Base-by-base conservation (phyloP, 1,284 basidiomycete species). In the Cryptococcus sp. region DNA sequence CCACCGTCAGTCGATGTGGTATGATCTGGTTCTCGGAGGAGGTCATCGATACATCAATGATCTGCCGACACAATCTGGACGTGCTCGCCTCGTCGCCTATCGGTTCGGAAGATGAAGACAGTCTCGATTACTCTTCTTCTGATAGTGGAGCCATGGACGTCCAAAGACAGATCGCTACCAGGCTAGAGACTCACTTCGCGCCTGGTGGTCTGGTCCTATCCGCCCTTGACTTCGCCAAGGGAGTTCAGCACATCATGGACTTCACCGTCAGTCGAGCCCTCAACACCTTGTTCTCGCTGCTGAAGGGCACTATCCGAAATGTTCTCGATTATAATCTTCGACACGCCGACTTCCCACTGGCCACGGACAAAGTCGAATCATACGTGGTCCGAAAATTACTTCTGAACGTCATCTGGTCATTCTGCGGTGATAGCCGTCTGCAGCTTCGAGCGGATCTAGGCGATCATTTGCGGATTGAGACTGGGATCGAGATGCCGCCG, bases 1-100 rank as follows among this genome's bases (percentile, higher is more conserved):
- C 96, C 7, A 99, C 96, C 14, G 97, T 99, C 78, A 96, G 91
- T 83, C 93, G 96, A 52, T 99, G 96, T 72, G 96, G 96, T 73
- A 99, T 99, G 96, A 94, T 99, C 66, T 99, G 96, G 96, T 99
- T 99, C 78, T 97, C 91, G 70, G 91, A 97, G 55, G 92, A 97
- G 58, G 86, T 94, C 45, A 85, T 99, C 28, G 85, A 89, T 57
- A 85, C 91, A 2, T 78, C 81, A 3, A 98, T 98, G 96, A 83
- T 97, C 28, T 97, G 88, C 75, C 82, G 82, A 45, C 84, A 97
- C 70, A 94, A 97, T 68, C 83, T 99, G 44, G 81, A 84, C 46
- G 85, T 85, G 0, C 79, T 98, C 31, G 81, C 85, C 0, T 80
- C 83, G 5, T 79, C 86, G 3, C 83, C 91, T n/a, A 77, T 98